phyloP scores from a whole-genome alignment of 163 green algal genomes.

The Scenedesmus sp. region DNA sequence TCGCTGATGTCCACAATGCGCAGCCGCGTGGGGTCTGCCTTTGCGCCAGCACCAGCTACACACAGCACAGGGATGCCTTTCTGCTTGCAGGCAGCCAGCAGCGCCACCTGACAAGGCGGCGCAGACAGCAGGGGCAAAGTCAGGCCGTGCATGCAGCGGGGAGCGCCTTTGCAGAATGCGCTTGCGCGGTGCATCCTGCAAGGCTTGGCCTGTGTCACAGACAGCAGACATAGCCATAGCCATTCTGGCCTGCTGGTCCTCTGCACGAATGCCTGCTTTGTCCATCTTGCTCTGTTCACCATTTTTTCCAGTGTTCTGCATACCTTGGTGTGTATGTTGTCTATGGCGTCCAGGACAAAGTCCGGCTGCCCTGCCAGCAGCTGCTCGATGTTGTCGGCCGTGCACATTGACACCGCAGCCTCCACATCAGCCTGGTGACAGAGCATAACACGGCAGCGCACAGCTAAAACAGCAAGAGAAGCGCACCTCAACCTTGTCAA shows the following conservation, averaged over 20 bases:
- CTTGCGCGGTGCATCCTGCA: too few relatives aligned
- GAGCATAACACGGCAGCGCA: background rate
- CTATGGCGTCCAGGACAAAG: constrained; percentile 98
- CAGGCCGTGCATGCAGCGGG: background rate
- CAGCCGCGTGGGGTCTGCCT: constrained; percentile 96
- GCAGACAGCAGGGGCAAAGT: background rate
- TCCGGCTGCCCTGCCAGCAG: constrained; percentile 87
- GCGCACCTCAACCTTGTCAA: too few relatives aligned
- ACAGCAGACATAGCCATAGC: too few relatives aligned
- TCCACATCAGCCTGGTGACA: constrained; percentile 81
- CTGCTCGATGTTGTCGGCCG: constrained; percentile 76
- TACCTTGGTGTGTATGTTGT: constrained; percentile 99
- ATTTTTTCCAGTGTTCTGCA: background rate
- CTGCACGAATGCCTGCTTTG: too few relatives aligned
- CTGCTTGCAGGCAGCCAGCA: constrained; percentile 90
- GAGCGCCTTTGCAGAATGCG: too few relatives aligned
- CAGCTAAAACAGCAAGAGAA: background rate
- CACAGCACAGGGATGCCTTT: constrained; percentile 87
- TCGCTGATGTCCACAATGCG: constrained; percentile 93
- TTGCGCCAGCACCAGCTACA: constrained; percentile 91
- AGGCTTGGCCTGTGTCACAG: too few relatives aligned
- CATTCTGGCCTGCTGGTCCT: too few relatives aligned
- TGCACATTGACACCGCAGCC: constrained; percentile 89
- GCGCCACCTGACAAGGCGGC: constrained; percentile 75
- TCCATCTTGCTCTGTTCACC: too few relatives aligned